Percentiles rank a stretch among this genome's conserved stretches.
phyloP scores from a whole-genome alignment of 2,329 filamentous ascomycete genomes.

The Microsporum canis region DNA sequence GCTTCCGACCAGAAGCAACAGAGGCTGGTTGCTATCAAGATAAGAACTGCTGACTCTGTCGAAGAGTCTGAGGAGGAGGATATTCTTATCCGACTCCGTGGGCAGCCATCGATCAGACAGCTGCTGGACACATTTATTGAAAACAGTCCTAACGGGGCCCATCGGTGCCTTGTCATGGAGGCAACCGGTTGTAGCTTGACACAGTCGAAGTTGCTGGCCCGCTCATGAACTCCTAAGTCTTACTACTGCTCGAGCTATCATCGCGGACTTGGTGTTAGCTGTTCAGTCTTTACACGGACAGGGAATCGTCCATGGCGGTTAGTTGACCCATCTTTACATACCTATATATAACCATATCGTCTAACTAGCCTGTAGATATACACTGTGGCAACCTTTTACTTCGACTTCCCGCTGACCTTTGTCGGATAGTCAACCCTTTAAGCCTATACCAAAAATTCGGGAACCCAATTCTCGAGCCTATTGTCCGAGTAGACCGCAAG shows the following conservation, averaged over 20 bases:
- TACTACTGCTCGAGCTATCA: constrained; percentile 10
- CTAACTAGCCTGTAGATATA: constrained; percentile 11
- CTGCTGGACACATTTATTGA: constrained; percentile 12
- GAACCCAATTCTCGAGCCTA: constrained; percentile 11
- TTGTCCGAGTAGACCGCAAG: constrained; percentile 12
- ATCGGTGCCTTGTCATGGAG: constrained; percentile 14
- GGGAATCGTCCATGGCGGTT: constrained; percentile 13
- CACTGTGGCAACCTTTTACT: constrained; percentile 14
- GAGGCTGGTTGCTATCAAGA: constrained; percentile 12
- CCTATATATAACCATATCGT: constrained; percentile 7
- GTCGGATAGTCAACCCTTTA: constrained; percentile 11
- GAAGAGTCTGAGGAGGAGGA: constrained; percentile 10
- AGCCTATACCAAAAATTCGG: constrained; percentile 12
- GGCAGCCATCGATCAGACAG: constrained; percentile 11
- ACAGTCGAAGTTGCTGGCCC: constrained; percentile 9
- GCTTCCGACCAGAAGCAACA: constrained; percentile 12
- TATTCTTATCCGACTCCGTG: constrained; percentile 11
- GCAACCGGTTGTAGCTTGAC: constrained; percentile 12
- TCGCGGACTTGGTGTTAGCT: constrained; percentile 11
- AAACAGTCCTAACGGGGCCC: constrained; percentile 12
- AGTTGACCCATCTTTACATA: constrained; percentile 1
- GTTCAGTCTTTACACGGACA: constrained; percentile 13
- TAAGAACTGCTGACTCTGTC: constrained; percentile 10
- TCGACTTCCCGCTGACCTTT: constrained; percentile 9
- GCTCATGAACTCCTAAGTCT: constrained; percentile 12